These are phyloP conservation scores for Backusella luteola DNA, from an alignment of 192 early-diverging fungal genomes.

Conservation along the genomic window DNA sequence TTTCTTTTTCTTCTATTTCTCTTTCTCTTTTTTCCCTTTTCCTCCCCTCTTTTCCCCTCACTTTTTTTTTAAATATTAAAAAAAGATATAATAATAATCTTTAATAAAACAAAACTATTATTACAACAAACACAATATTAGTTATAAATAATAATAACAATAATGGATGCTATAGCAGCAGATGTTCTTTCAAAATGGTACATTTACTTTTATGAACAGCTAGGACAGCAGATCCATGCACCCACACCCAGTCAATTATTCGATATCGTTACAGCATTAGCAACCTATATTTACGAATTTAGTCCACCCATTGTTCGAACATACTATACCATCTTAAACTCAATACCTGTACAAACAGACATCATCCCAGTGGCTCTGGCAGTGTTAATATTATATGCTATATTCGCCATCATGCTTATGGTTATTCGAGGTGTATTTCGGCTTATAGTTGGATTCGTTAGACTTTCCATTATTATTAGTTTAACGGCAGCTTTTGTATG, in stretches of 20 bases:
- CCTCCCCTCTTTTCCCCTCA: neutral
- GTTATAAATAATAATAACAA: neutral
- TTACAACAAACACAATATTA: neutral
- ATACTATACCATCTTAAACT: conserved; percentile 6
- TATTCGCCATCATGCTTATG: conserved; percentile 26
- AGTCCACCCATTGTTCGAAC: conserved; percentile 12
- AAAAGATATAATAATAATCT: neutral
- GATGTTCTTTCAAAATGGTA: conserved; percentile 19
- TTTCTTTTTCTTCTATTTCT: neutral
- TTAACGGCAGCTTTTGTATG: conserved; percentile 13
- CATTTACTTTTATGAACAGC: conserved; percentile 16
- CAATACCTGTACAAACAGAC: conserved; percentile 29
- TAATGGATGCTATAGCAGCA: conserved; percentile 6
- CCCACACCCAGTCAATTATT: conserved; percentile 5
- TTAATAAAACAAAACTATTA: neutral
- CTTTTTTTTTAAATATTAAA: neutral
- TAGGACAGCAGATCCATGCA: neutral
- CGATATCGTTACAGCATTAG: neutral
- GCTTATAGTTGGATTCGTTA: conserved; percentile 25
- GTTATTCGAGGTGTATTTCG: conserved; percentile 16
- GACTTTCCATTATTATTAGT: conserved; percentile 23
- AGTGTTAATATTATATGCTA: conserved; percentile 23
- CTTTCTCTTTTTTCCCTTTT: neutral
- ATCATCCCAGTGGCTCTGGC: conserved; percentile 27
- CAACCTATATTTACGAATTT: neutral